A percentile compares a stretch with the other conserved stretches of the same genome.
phyloP scores from a whole-genome alignment of 345 rosid species.

The Aethionema arabicum region DNA sequence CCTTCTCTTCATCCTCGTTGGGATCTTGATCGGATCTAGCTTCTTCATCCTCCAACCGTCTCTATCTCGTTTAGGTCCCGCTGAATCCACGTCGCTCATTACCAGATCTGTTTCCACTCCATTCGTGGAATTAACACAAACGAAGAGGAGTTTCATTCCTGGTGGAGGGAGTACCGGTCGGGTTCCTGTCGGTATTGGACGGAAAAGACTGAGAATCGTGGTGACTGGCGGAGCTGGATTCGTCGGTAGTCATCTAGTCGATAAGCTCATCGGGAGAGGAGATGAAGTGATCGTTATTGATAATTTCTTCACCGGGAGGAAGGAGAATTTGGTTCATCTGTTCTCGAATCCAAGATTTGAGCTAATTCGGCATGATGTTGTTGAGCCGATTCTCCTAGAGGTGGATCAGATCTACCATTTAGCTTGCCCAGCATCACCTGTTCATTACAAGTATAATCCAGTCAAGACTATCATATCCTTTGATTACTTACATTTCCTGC shows the following conservation, averaged over 20 bases:
- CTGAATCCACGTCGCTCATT: conserved; percentile 42
- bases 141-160: conserved; percentile 25
- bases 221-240: conserved; percentile 98
- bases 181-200: conserved; percentile 70
- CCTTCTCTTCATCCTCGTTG: conserved; percentile 86
- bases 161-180: conserved; percentile 46
- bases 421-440: conserved; percentile 99
- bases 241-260: conserved; percentile 97
- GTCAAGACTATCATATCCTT: conserved; percentile 98
- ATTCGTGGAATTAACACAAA: conserved; percentile 20
- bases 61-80: conserved; percentile 64
- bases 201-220: conserved; percentile 71
- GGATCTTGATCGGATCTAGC: conserved; percentile 86
- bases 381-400: conserved; percentile 91
- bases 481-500: neutral
- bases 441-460: conserved; percentile 93
- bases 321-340: conserved; percentile 81
- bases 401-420: conserved; percentile 99
- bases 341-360: conserved; percentile 87
- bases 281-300: conserved; percentile 96
- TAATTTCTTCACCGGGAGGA: conserved; percentile 94
- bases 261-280: conserved; percentile 81
- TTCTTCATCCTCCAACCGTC: conserved; percentile 93
- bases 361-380: conserved; percentile 94
- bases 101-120: conserved; percentile 38